Conservation (phyloP, 331 rosid genomes). For the Arachis monticola region DNA sequence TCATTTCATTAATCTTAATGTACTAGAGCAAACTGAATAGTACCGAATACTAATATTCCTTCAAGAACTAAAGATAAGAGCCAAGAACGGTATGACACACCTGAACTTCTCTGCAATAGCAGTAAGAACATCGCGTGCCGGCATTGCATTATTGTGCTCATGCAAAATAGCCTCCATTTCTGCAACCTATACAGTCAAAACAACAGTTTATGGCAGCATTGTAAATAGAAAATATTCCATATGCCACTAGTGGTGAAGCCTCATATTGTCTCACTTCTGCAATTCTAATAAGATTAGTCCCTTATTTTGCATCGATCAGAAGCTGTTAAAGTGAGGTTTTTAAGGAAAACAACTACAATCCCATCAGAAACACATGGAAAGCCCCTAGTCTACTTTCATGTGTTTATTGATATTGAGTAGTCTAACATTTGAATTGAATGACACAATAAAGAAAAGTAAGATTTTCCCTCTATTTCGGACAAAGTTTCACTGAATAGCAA, state of each 20-base stretch:
- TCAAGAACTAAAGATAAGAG: slow-evolving; percentile 13
- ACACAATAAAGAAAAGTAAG: background rate
- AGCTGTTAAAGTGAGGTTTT: background rate
- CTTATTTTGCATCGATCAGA: background rate
- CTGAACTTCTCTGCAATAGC: slow-evolving; percentile 94
- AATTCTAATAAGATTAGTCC: slow-evolving; percentile 6
- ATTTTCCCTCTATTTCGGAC: background rate
- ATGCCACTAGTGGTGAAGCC: slow-evolving; percentile 8
- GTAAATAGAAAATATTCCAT: background rate
- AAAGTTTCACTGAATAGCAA: background rate
- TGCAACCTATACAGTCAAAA: slow-evolving; percentile 55
- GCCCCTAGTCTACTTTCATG: slow-evolving; percentile 1
- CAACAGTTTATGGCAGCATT: slow-evolving; percentile 25
- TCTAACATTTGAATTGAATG: background rate
- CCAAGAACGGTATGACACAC: slow-evolving; percentile 45
- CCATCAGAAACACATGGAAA: background rate
- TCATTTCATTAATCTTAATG: slow-evolving; percentile 28
- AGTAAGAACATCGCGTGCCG: slow-evolving; percentile 78
- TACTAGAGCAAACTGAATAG: slow-evolving; percentile 29
- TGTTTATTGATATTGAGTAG: background rate
- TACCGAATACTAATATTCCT: background rate
- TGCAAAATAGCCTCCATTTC: slow-evolving; percentile 95
- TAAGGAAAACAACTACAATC: background rate
- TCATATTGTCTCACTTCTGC: background rate
- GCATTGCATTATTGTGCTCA: slow-evolving; percentile 84